These are phyloP conservation scores for Mortierella sp. DNA, from an alignment of 371 early-diverging fungal genomes.

Conservation along the genomic window DNA sequence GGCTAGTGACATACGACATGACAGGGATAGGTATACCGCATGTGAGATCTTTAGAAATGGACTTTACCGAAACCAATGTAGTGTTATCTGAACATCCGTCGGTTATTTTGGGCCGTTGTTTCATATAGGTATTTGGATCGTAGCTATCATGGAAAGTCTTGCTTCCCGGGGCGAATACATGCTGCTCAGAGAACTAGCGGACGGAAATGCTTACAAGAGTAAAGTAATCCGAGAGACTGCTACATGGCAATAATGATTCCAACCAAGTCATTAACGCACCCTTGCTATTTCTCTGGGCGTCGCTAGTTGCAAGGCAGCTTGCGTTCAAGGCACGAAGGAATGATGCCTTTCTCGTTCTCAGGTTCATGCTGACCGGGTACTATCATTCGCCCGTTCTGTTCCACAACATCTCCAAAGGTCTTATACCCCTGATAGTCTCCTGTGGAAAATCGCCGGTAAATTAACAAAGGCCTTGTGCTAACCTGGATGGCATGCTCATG, in stretches of 20 bases:
- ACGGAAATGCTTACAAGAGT: constrained; percentile 44
- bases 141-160: constrained; percentile 41
- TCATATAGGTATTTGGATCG: constrained; percentile 36
- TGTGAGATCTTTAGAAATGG: background rate
- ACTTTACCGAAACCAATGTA: too few species aligned
- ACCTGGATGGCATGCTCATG: too few species aligned
- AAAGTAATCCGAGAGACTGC: too few species aligned
- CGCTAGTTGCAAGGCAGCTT: constrained; percentile 36
- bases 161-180: constrained; percentile 41
- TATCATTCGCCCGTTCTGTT: constrained; percentile 52
- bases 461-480: too few species aligned
- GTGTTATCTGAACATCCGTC: too few species aligned
- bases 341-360: constrained; percentile 37
- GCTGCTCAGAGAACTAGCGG: constrained; percentile 33
- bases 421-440: constrained; percentile 23
- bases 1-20: constrained; percentile 40
- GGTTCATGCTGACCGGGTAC: constrained; percentile 48
- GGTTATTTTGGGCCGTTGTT: too few species aligned
- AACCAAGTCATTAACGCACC: too few species aligned
- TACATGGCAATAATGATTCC: too few species aligned
- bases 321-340: constrained; percentile 25
- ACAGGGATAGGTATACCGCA: constrained; percentile 25
- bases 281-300: too few species aligned
- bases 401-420: constrained; percentile 52
- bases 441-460: constrained; percentile 40